phyloP scores from a whole-genome alignment of 2,329 filamentous ascomycete species.

The Apiospora kogelbergensis region DNA sequence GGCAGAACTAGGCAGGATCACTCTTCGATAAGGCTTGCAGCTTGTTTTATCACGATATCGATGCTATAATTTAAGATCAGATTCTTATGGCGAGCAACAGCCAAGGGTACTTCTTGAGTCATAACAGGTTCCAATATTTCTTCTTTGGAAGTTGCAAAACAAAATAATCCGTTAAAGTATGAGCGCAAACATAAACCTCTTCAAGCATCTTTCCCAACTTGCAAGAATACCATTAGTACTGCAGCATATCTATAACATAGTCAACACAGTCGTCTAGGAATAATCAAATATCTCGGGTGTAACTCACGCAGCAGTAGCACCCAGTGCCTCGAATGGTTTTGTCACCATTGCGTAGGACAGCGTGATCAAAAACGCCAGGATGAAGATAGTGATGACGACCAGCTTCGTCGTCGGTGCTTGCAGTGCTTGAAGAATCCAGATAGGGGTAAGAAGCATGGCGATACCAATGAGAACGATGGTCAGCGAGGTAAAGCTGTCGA shows the following conservation, averaged over 20 bases:
- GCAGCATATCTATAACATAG: not conserved
- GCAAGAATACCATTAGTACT: not conserved
- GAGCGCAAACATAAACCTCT: too few relatives aligned
- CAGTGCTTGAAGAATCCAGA: slow-evolving; percentile 28
- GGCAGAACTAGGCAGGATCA: not conserved
- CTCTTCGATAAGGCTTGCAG: not conserved
- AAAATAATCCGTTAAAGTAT: too few relatives aligned
- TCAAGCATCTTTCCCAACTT: not conserved
- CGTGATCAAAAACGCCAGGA: not conserved
- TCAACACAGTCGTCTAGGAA: not conserved
- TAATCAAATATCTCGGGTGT: not conserved
- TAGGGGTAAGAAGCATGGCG: slow-evolving; percentile 28
- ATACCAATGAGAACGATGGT: slow-evolving; percentile 21
- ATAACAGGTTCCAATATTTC: too few relatives aligned
- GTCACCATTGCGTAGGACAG: not conserved
- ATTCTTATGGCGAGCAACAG: too few relatives aligned
- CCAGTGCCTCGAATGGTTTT: not conserved
- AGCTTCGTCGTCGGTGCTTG: slow-evolving; percentile 18
- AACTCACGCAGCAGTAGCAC: not conserved
- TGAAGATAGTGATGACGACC: slow-evolving; percentile 22
- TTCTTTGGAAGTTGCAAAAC: too few relatives aligned
- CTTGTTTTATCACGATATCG: too few relatives aligned
- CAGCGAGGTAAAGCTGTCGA: slow-evolving; percentile 21
- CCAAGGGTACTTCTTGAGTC: too few relatives aligned
- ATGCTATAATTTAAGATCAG: too few relatives aligned